Percentiles rank a stretch among this genome's conserved stretches.
phyloP scores from a whole-genome alignment of 352 stramenopile genomes.

The Pythium monospermum region DNA sequence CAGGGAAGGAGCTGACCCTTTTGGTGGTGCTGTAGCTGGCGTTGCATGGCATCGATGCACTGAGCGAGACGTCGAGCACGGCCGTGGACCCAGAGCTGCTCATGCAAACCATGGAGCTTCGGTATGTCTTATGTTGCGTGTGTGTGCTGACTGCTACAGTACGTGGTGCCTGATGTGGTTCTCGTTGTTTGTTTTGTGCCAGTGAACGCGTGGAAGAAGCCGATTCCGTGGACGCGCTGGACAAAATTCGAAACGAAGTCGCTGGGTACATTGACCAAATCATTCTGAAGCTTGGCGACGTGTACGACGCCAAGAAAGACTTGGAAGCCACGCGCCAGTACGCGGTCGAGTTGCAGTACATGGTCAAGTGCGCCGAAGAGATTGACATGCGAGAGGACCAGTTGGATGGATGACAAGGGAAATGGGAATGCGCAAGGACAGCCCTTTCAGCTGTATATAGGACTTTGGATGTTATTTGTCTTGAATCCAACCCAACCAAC shows the following conservation, averaged over 20 bases:
- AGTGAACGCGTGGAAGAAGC: slow-evolving; percentile 78
- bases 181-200: not conserved
- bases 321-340: slow-evolving; percentile 67
- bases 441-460: too few species aligned
- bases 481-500: too few species aligned
- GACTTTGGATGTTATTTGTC: not conserved
- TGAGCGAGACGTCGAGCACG: slow-evolving; percentile 71
- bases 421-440: not conserved
- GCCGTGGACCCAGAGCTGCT: slow-evolving; percentile 66
- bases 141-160: not conserved
- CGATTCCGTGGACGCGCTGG: slow-evolving; percentile 34
- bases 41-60: slow-evolving; percentile 76
- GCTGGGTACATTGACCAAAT: slow-evolving; percentile 65
- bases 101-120: slow-evolving; percentile 85
- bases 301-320: slow-evolving; percentile 72
- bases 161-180: not conserved
- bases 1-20: too few species aligned
- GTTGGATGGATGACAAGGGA: slow-evolving; percentile 32
- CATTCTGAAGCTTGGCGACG: slow-evolving; percentile 64
- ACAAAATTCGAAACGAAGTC: slow-evolving; percentile 56
- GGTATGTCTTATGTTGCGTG: slow-evolving; percentile 23
- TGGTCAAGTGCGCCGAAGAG: slow-evolving; percentile 83
- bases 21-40: slow-evolving; percentile 37
- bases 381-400: slow-evolving; percentile 72
- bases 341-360: slow-evolving; percentile 80